Percentiles rank a stretch among this genome's conserved stretches.
phyloP scores from a whole-genome alignment of 257 asterid genomes.

The Scutellaria galericulata region DNA sequence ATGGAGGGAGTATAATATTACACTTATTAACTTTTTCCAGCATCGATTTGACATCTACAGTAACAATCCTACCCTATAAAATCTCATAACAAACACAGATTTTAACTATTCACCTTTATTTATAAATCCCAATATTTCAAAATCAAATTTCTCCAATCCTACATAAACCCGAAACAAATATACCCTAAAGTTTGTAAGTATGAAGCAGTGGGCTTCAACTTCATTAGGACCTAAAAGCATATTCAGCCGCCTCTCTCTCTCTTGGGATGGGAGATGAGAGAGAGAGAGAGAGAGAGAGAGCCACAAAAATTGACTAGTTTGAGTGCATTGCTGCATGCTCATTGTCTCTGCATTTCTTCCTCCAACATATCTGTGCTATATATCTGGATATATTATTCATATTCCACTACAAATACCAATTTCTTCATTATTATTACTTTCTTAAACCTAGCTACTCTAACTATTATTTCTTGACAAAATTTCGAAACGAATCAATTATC shows the following conservation, averaged over 20 bases:
- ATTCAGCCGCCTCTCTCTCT: constrained; percentile 1
- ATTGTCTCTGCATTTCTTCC: neutral
- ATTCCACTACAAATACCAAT: constrained; percentile 33
- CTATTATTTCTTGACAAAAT: neutral
- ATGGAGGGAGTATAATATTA: no score
- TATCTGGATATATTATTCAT: constrained; percentile 27
- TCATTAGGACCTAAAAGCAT: neutral
- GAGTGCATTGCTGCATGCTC: constrained; percentile 38
- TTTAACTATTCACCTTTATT: no score
- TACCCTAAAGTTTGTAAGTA: no score
- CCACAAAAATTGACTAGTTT: constrained; percentile 18
- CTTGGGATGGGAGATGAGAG: neutral
- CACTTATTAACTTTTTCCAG: no score
- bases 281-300: neutral
- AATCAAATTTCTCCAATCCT: no score
- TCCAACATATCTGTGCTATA: neutral
- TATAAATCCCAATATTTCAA: no score
- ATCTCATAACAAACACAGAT: no score
- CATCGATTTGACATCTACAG: no score
- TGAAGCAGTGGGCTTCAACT: no score
- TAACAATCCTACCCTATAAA: no score
- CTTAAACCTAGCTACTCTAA: neutral
- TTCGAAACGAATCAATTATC: no score
- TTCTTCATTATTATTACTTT: constrained; percentile 17
- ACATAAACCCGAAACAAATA: no score